These are phyloP conservation scores for Infundibulicybe gibba DNA, from an alignment of 768 basidiomycete genomes.

Conservation along the genomic window DNA sequence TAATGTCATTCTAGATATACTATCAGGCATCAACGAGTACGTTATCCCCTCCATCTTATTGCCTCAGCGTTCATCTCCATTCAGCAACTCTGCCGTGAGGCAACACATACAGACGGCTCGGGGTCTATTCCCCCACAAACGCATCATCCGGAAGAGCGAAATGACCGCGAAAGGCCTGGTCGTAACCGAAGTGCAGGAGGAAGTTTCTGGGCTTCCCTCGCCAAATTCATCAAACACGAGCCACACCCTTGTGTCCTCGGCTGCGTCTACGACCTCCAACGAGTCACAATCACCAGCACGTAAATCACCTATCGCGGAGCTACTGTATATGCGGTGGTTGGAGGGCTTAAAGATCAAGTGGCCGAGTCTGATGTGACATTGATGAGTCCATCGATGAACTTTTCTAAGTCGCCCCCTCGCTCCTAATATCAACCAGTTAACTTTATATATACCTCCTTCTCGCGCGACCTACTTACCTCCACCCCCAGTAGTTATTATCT, in stretches of 20 bases:
- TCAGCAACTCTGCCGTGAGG: constrained; percentile 73
- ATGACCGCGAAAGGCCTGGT: constrained; percentile 83
- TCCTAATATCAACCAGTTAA: constrained; percentile 1
- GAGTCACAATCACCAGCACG: constrained; percentile 35
- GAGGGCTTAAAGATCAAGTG: constrained; percentile 90
- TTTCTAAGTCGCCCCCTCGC: not conserved
- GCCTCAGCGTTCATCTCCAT: constrained; percentile 1
- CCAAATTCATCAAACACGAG: constrained; percentile 26
- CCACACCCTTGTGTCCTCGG: constrained; percentile 13
- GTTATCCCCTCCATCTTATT: constrained; percentile 22
- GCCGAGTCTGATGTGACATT: constrained; percentile 62
- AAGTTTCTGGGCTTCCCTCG: constrained; percentile 48
- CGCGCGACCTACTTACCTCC: not conserved
- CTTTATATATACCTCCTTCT: constrained; percentile 2
- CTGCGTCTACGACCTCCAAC: constrained; percentile 28
- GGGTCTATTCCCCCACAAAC: constrained; percentile 76
- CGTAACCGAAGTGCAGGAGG: constrained; percentile 80
- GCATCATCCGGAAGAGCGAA: constrained; percentile 75
- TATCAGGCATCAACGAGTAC: constrained; percentile 89
- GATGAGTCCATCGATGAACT: not conserved
- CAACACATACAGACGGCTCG: constrained; percentile 82
- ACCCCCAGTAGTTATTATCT: too few relatives aligned
- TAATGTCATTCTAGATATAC: constrained; percentile 82
- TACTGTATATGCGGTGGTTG: constrained; percentile 96
- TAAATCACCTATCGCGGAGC: constrained; percentile 90